Conservation (phyloP, 2,329 filamentous ascomycete species). For the Aspergillus bombycis region DNA sequence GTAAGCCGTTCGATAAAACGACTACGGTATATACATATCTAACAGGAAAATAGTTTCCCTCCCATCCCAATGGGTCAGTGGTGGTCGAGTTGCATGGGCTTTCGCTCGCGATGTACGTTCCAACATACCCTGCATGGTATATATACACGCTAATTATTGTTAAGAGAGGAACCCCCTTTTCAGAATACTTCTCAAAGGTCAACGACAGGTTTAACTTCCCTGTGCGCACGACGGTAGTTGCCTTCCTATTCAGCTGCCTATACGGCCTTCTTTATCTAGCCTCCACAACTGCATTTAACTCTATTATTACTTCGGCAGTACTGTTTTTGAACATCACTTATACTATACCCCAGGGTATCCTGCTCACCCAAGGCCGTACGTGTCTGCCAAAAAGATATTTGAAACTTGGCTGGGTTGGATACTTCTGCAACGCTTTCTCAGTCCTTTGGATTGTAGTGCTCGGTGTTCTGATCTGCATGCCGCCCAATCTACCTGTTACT, state of each 20-base stretch:
- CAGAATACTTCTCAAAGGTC: constrained; percentile 19
- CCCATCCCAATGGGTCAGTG: constrained; percentile 20
- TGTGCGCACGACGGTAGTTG: constrained; percentile 32
- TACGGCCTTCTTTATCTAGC: constrained; percentile 34
- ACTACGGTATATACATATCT: neutral
- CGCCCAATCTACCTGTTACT: constrained; percentile 38
- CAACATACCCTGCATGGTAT: neutral
- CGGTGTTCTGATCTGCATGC: constrained; percentile 52
- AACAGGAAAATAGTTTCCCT: neutral
- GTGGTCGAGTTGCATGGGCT: constrained; percentile 20
- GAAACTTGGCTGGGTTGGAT: constrained; percentile 37
- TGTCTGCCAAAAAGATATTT: constrained; percentile 25
- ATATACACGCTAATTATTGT: neutral
- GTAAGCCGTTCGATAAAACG: neutral
- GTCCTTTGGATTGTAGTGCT: constrained; percentile 49
- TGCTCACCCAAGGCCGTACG: constrained; percentile 41
- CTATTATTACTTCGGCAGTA: constrained; percentile 40
- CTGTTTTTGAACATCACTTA: constrained; percentile 43
- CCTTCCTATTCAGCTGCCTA: constrained; percentile 28
- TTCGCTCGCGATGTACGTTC: constrained; percentile 16
- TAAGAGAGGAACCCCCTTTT: constrained; percentile 16
- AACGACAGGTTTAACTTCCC: constrained; percentile 25
- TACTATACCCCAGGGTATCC: constrained; percentile 47
- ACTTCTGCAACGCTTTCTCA: constrained; percentile 43
- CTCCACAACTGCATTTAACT: constrained; percentile 45